Evolutionary conservation across 176 grass and related monocot genomes (phyloP), one percentile per base, ranked within the genome.

Genomic region (Triticum timopheevii): DNA sequence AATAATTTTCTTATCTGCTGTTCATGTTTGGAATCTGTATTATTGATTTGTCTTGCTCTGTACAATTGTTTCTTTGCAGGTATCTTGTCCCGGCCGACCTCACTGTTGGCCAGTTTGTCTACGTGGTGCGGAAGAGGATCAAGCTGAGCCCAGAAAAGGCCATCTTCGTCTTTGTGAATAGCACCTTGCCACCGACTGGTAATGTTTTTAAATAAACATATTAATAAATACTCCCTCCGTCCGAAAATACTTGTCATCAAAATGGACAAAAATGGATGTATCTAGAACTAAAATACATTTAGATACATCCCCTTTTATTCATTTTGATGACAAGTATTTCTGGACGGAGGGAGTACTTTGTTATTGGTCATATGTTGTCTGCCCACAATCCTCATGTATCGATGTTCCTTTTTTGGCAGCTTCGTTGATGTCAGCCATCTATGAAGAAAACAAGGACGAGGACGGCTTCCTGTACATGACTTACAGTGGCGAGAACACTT

Each of bases 401-500:
- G 65, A 8, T 72, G 10, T 50, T 23, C 8, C 70, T 7, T 39
- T 19, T 10, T 42, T 83, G 16, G 13, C 84, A 98, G 96, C 90
- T 88, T 91, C 96, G 30, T 80, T 92, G 82, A 96, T 98, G 96
- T 96, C 93, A 67, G 82, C 88, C 0, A 98, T 98, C 79, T 98
- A 98, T 1, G 96, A 98, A 42, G 93, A 94, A 40, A 92, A 94
- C 90, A 98, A 92, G 69, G 96, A 98, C 5, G 93, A 94, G 84
- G 96, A 98, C 2, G 96, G 96, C 66, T 95, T 95, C 79, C 92
- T 98, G 24, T 98, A 98, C 92, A 92, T 95, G 96, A 94, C 90
- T 20, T 95, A 98, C 93, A 95, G 92, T 91, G 93, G 93, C 20
- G 96, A 98, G 86, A 95, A 86, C 84, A 98, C 93, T 3, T 98